phyloP scores from a whole-genome alignment of 257 asterid species.

The Galeopsis tetrahit region DNA sequence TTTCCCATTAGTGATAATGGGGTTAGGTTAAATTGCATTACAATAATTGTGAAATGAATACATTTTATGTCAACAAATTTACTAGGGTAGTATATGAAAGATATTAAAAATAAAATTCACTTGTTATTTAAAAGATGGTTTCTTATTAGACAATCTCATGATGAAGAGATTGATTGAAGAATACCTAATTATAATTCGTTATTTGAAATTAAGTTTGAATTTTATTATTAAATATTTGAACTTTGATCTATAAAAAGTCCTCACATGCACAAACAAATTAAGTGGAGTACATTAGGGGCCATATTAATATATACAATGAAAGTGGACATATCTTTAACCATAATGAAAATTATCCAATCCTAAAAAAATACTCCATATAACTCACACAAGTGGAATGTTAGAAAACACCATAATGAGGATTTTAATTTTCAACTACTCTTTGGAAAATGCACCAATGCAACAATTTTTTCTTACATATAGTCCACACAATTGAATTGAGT shows the following conservation, averaged over 20 bases:
- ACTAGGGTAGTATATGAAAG: not conserved
- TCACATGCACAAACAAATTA: too few species aligned
- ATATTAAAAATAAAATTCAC: too few species aligned
- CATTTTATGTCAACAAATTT: too few species aligned
- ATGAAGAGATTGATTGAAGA: not conserved
- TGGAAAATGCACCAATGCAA: conserved; percentile 31
- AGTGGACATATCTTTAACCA: not conserved
- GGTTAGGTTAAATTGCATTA: not conserved
- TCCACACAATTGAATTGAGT: conserved; percentile 23
- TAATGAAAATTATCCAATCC: conserved; percentile 8
- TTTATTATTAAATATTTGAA: too few species aligned
- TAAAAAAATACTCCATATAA: too few species aligned
- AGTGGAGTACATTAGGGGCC: not conserved
- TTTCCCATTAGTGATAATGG: not conserved
- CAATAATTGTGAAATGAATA: not conserved
- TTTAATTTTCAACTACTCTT: conserved; percentile 18
- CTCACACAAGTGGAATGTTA: conserved; percentile 3
- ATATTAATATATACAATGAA: not conserved
- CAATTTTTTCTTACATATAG: not conserved
- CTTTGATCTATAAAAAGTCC: too few species aligned
- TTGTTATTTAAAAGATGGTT: too few species aligned
- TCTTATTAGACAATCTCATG: not conserved
- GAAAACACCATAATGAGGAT: conserved; percentile 36
- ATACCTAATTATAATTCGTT: not conserved
- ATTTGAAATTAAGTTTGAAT: too few species aligned